These are phyloP conservation scores for Adansonia grandidieri DNA, from an alignment of 441 rosid genomes.

Conservation along the genomic window DNA sequence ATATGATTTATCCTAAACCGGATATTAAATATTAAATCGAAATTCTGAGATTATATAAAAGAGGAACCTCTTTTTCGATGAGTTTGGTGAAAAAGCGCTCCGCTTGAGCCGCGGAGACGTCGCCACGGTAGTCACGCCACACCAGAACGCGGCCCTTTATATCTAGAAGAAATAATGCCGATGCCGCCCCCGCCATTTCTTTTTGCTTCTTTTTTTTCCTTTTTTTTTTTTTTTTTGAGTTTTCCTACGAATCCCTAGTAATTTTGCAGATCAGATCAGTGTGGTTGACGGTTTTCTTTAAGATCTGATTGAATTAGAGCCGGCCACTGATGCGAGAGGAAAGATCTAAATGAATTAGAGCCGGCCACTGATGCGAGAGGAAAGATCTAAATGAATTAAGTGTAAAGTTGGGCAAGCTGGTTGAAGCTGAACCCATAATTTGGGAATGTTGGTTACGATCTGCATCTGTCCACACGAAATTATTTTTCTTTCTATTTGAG, in stretches of 20 bases:
- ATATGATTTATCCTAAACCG: background rate
- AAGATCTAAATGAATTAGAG: constrained; percentile 23
- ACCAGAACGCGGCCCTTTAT: constrained; percentile 94
- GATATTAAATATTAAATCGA: background rate
- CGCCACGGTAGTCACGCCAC: constrained; percentile 99
- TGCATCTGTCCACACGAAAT: too few relatives aligned
- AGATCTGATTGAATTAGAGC: constrained; percentile 7
- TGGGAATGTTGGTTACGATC: too few relatives aligned
- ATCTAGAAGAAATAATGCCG: constrained; percentile 95
- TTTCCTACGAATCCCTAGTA: background rate
- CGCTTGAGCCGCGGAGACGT: constrained; percentile 86
- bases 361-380: constrained; percentile 6
- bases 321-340: constrained; percentile 1
- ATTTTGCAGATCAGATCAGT: constrained; percentile 37
- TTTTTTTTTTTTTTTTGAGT: too few relatives aligned
- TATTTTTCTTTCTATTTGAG: too few relatives aligned
- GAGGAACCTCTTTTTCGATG: constrained; percentile 83
- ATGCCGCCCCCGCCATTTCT: constrained; percentile 89
- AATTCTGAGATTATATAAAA: background rate
- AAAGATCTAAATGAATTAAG: constrained; percentile 19
- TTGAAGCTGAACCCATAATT: constrained; percentile 5
- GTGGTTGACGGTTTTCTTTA: background rate
- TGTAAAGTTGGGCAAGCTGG: background rate
- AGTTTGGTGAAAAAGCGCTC: constrained; percentile 97
- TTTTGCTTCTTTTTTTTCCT: too few relatives aligned